phyloP scores from a whole-genome alignment of 2,329 filamentous ascomycete genomes.

The Penicillium brevicompactum region DNA sequence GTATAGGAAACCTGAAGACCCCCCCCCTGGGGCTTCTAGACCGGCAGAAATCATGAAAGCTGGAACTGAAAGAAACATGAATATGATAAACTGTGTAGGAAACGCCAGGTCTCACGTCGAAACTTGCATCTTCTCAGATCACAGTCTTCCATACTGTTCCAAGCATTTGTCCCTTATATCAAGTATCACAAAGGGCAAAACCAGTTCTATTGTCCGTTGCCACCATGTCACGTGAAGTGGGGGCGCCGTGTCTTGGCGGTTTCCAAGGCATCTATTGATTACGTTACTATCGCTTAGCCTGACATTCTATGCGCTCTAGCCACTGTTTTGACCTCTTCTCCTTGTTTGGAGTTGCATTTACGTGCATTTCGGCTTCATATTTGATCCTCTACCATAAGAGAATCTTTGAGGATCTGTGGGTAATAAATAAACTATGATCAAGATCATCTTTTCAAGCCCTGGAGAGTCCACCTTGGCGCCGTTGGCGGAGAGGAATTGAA shows the following conservation, averaged over 20 bases:
- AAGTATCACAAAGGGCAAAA: slow-evolving; percentile 1
- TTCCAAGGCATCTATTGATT: not conserved
- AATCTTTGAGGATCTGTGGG: no score
- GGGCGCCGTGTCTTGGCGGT: slow-evolving; percentile 11
- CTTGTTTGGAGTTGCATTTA: no score
- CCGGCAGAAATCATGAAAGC: not conserved
- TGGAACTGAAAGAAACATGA: not conserved
- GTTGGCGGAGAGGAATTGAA: no score
- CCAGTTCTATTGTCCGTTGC: slow-evolving; percentile 9
- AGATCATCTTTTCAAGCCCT: no score
- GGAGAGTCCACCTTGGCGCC: no score
- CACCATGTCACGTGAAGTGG: slow-evolving; percentile 19
- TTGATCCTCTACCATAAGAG: no score
- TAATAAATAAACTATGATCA: no score
- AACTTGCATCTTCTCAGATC: not conserved
- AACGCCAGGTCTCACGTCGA: not conserved
- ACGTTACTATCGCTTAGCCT: not conserved
- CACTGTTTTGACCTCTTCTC: no score
- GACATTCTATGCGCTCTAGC: not conserved
- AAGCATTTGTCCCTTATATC: not conserved
- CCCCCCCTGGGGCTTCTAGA: slow-evolving; percentile 1
- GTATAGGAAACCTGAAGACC: slow-evolving; percentile 1
- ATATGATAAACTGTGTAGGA: no score
- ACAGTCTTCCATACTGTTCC: not conserved
- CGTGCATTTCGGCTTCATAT: no score